phyloP scores from a whole-genome alignment of 208 protist species.

The Trypanosoma mega region DNA sequence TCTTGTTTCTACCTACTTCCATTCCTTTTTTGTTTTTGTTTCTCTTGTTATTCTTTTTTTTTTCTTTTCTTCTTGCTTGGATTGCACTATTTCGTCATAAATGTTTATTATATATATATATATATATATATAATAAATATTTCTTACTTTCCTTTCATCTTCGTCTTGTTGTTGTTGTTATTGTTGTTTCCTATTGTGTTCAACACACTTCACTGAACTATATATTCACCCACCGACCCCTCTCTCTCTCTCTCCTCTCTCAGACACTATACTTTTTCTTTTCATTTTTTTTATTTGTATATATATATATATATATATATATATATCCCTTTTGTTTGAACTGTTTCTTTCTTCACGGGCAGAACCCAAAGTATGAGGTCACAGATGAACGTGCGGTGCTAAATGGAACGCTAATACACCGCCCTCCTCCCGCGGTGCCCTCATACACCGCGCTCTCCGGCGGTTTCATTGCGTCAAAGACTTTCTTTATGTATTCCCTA shows the following conservation, averaged over 20 bases:
- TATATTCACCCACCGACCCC: no score
- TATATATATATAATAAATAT: neutral
- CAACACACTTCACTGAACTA: no score
- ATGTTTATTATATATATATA: conserved; percentile 1
- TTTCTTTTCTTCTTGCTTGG: conserved; percentile 4
- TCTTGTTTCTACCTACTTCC: neutral
- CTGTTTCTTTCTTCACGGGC: neutral
- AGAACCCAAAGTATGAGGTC: conserved; percentile 27
- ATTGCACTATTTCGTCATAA: neutral
- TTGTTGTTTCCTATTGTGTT: neutral
- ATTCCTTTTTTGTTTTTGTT: neutral
- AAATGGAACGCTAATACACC: conserved; percentile 30
- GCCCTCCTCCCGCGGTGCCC: conserved; percentile 9
- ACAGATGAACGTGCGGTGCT: conserved; percentile 16
- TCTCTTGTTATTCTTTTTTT: neutral
- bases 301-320: conserved; percentile 16
- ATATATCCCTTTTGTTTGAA: neutral
- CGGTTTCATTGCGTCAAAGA: conserved; percentile 62
- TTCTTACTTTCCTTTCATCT: neutral
- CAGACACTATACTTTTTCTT: neutral
- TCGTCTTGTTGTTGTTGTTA: neutral
- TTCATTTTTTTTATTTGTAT: neutral
- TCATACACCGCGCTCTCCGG: conserved; percentile 35
- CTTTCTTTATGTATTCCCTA: conserved; percentile 49
- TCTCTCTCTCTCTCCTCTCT: neutral